A percentile compares a stretch with the other conserved stretches of the same genome.
Evolutionary conservation across 2,329 filamentous ascomycete species (phyloP).

Genomic region (Aureobasidium vineae): DNA sequence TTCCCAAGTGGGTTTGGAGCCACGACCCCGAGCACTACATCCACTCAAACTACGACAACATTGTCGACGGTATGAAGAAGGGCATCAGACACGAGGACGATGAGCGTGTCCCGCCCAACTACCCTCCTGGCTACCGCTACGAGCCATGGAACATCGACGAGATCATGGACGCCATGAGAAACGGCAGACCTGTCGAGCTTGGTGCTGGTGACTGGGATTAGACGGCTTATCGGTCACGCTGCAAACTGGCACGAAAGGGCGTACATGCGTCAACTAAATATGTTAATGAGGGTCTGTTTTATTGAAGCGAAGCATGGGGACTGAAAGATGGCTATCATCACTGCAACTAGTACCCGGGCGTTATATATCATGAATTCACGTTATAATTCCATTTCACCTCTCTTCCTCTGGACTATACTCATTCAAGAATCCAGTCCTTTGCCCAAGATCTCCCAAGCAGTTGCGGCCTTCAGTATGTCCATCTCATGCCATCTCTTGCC

Average conservation of each 20-base stretch:
- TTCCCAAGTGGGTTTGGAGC: conserved; percentile 49
- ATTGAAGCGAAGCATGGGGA: conserved; percentile 22
- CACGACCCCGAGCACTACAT: conserved; percentile 49
- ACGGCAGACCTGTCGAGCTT: conserved; percentile 39
- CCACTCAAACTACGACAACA: conserved; percentile 46
- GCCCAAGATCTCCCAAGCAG: conserved; percentile 40
- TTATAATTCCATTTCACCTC: not conserved
- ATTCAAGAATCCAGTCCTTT: conserved; percentile 22
- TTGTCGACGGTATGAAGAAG: conserved; percentile 44
- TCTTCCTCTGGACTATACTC: too few relatives aligned
- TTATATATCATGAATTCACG: conserved; percentile 22
- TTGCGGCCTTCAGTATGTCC: conserved; percentile 39
- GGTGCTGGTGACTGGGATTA: conserved; percentile 38
- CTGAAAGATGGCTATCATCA: conserved; percentile 15
- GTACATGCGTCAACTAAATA: not conserved
- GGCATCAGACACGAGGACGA: conserved; percentile 47
- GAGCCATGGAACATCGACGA: conserved; percentile 47
- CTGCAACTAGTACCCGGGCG: conserved; percentile 18
- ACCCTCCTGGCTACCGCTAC: conserved; percentile 40
- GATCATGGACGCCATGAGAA: conserved; percentile 43
- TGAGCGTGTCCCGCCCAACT: conserved; percentile 45
- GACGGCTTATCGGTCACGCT: not conserved
- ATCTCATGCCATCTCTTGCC: conserved; percentile 39
- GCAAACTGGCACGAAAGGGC: not conserved
- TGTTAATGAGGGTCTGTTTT: conserved; percentile 9